These are phyloP conservation scores for Puccinia horiana DNA, from an alignment of 1,284 basidiomycete species.

Conservation along the genomic window DNA sequence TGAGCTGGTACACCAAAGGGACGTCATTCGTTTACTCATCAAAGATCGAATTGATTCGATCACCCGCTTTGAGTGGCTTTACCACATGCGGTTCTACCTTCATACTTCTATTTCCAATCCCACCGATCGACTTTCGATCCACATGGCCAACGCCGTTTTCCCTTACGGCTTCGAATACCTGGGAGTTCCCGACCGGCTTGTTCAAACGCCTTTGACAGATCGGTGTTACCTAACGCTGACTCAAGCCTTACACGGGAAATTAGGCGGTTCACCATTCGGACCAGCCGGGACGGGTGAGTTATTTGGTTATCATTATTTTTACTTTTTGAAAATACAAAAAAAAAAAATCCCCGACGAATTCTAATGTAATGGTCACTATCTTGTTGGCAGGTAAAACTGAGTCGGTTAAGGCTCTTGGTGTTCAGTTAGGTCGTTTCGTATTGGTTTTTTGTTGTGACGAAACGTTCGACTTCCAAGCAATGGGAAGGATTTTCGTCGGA, in stretches of 20 bases:
- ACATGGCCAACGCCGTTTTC: slow-evolving; percentile 88
- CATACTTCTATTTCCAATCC: slow-evolving; percentile 72
- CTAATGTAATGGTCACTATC: background rate
- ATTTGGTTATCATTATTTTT: background rate
- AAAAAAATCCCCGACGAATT: background rate
- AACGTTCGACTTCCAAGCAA: slow-evolving; percentile 99
- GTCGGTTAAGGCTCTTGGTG: slow-evolving; percentile 96
- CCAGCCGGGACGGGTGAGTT: slow-evolving; percentile 86
- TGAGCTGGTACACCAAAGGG: slow-evolving; percentile 95
- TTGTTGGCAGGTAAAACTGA: slow-evolving; percentile 81
- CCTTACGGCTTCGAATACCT: slow-evolving; percentile 99
- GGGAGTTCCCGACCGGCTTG: slow-evolving; percentile 91
- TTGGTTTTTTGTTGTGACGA: slow-evolving; percentile 99
- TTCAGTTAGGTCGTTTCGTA: slow-evolving; percentile 94
- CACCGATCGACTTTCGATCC: slow-evolving; percentile 73
- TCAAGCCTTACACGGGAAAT: slow-evolving; percentile 88
- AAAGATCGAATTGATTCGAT: slow-evolving; percentile 68
- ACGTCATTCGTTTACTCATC: slow-evolving; percentile 82
- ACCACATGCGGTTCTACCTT: slow-evolving; percentile 98
- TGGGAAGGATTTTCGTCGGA: slow-evolving; percentile 98
- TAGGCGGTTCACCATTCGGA: slow-evolving; percentile 96
- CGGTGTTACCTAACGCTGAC: slow-evolving; percentile 94
- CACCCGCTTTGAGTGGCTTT: slow-evolving; percentile 86
- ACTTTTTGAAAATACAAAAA: background rate
- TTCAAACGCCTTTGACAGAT: slow-evolving; percentile 98